These are phyloP conservation scores for Bacterosira constricta DNA, from an alignment of 108 stramenopile genomes.

Conservation along the genomic window DNA sequence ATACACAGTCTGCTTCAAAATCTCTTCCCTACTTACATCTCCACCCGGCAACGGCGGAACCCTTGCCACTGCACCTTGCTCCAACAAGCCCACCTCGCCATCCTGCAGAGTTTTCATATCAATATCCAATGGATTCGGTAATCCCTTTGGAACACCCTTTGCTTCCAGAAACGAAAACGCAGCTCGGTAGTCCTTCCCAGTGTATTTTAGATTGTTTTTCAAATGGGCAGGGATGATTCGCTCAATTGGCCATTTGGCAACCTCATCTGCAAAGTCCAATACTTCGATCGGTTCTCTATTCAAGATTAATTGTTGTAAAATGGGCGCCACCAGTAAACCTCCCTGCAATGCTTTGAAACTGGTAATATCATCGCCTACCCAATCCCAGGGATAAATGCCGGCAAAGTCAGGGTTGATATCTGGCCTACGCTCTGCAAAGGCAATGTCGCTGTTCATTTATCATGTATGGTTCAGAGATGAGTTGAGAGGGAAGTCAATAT, in stretches of 20 bases:
- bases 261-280: constrained; percentile 85
- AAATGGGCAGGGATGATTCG: constrained; percentile 92
- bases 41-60: constrained; percentile 81
- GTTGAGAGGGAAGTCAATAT: background rate
- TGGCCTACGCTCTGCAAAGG: constrained; percentile 74
- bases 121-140: constrained; percentile 80
- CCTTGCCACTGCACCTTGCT: constrained; percentile 74
- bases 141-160: constrained; percentile 70
- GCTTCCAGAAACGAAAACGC: constrained; percentile 89
- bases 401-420: constrained; percentile 84
- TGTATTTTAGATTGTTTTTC: constrained; percentile 83
- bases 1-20: constrained; percentile 72
- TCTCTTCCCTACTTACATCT: constrained; percentile 66
- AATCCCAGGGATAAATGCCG: constrained; percentile 89
- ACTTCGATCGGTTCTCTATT: constrained; percentile 87
- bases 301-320: constrained; percentile 89
- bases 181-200: constrained; percentile 78
- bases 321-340: constrained; percentile 90
- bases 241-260: constrained; percentile 80
- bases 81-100: constrained; percentile 77
- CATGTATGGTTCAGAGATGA: background rate
- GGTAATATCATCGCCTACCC: constrained; percentile 78
- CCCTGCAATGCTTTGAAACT: constrained; percentile 87
- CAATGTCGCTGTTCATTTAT: constrained; percentile 40
- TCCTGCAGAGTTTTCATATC: constrained; percentile 83